Evolutionary conservation across 257 asterid genomes (phyloP).

Genomic region (Pogostemon cablin): DNA sequence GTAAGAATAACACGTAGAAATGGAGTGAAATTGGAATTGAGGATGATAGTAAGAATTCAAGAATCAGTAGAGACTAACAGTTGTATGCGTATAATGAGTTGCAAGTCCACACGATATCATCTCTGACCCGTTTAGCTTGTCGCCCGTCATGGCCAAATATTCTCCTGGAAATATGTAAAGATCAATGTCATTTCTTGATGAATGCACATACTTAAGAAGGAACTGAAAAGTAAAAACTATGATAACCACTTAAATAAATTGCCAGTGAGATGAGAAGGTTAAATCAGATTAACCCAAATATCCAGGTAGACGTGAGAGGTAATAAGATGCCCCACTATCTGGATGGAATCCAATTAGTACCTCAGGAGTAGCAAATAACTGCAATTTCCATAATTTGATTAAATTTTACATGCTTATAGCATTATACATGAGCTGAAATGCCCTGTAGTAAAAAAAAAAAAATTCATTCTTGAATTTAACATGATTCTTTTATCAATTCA

Average conservation of each 20-base stretch:
- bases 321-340: conserved; percentile 88
- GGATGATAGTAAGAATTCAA: background rate
- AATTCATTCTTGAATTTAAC: too few relatives aligned
- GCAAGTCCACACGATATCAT: conserved; percentile 79
- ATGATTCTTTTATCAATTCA: too few relatives aligned
- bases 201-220: background rate
- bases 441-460: too few relatives aligned
- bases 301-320: conserved; percentile 77
- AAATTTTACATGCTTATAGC: too few relatives aligned
- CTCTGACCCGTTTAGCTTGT: conserved; percentile 68
- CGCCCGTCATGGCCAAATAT: conserved; percentile 72
- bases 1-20: conserved; percentile 20
- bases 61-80: conserved; percentile 35
- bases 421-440: too few relatives aligned
- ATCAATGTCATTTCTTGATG: background rate
- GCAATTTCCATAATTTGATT: background rate
- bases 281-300: conserved; percentile 50
- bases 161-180: conserved; percentile 51
- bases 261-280: background rate
- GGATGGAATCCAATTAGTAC: conserved; percentile 81
- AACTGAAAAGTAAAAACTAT: too few relatives aligned
- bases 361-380: conserved; percentile 82
- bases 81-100: conserved; percentile 54
- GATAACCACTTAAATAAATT: too few relatives aligned
- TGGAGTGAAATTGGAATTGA: conserved; percentile 9